Percentiles rank a stretch among this genome's conserved stretches.
phyloP scores from a whole-genome alignment of 2,329 filamentous ascomycete genomes.

The Fusarium sacchari region DNA sequence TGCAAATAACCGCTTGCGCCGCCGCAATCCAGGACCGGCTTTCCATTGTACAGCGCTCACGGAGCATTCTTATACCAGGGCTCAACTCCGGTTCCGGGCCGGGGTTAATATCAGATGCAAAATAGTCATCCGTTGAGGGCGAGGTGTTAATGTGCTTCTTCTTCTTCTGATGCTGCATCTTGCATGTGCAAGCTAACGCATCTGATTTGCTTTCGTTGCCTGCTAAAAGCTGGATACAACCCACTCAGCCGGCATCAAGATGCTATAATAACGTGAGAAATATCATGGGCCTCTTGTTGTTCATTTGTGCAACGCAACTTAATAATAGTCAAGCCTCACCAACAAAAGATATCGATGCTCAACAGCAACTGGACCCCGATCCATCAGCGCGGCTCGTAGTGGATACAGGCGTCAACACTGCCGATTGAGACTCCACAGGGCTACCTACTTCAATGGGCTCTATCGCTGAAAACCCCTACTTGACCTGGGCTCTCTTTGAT shows the following conservation, averaged over 20 bases:
- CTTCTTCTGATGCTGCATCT: neutral
- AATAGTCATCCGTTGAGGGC: neutral
- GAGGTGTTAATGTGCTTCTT: neutral
- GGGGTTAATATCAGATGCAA: constrained; percentile 1
- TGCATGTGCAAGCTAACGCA: neutral
- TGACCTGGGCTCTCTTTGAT: neutral
- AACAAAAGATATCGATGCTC: constrained; percentile 1
- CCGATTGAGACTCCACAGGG: constrained; percentile 6
- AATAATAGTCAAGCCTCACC: neutral
- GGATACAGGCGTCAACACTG: constrained; percentile 27
- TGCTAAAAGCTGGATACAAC: neutral
- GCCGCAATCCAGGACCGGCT: constrained; percentile 11
- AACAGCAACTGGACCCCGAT: neutral
- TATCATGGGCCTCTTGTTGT: neutral
- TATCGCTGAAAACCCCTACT: neutral
- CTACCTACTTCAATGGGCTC: neutral
- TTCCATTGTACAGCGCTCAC: neutral
- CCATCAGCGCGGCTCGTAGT: constrained; percentile 33
- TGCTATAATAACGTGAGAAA: neutral
- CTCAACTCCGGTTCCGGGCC: constrained; percentile 24
- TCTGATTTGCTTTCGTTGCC: neutral
- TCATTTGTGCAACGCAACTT: neutral
- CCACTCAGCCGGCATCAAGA: neutral
- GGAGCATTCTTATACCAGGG: neutral
- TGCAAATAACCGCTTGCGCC: neutral